These are phyloP conservation scores for Blastobotrys americana DNA, from an alignment of 805 yeast genomes.

Conservation along the genomic window DNA sequence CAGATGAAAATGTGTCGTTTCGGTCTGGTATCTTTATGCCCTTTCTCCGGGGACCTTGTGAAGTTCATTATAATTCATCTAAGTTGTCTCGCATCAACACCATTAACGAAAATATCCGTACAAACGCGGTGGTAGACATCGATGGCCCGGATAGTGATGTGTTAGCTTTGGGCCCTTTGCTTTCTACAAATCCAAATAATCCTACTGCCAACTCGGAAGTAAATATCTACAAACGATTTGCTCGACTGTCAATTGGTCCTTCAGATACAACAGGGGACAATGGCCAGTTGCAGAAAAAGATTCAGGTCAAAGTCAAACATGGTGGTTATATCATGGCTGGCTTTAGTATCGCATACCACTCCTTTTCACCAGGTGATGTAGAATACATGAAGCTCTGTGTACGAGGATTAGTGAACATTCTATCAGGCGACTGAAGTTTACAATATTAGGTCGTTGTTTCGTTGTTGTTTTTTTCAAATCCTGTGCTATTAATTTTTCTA, in stretches of 20 bases:
- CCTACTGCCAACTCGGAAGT: neutral
- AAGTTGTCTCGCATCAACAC: no score
- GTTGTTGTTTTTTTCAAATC: neutral
- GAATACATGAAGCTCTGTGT: conserved; percentile 26
- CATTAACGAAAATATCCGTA: neutral
- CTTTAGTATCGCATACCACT: conserved; percentile 13
- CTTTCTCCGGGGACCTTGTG: conserved; percentile 6
- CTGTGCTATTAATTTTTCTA: neutral
- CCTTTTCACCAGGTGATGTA: conserved; percentile 26
- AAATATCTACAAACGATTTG: neutral
- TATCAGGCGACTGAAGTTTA: neutral
- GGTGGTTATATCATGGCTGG: conserved; percentile 28
- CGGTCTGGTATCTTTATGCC: conserved; percentile 23
- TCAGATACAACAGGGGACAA: neutral
- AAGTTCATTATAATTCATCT: neutral
- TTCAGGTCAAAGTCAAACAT: conserved; percentile 7
- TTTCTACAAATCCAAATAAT: no score
- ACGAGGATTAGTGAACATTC: conserved; percentile 23
- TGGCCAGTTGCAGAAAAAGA: neutral
- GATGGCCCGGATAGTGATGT: neutral
- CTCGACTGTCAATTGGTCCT: neutral
- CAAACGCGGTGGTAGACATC: neutral
- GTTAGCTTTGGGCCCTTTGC: no score
- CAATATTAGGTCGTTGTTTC: neutral
- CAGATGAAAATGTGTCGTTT: conserved; percentile 12